Evolutionary conservation across 2,329 filamentous ascomycete genomes (phyloP).

Genomic region (Ophiocordyceps polyrhachis-furcata): DNA sequence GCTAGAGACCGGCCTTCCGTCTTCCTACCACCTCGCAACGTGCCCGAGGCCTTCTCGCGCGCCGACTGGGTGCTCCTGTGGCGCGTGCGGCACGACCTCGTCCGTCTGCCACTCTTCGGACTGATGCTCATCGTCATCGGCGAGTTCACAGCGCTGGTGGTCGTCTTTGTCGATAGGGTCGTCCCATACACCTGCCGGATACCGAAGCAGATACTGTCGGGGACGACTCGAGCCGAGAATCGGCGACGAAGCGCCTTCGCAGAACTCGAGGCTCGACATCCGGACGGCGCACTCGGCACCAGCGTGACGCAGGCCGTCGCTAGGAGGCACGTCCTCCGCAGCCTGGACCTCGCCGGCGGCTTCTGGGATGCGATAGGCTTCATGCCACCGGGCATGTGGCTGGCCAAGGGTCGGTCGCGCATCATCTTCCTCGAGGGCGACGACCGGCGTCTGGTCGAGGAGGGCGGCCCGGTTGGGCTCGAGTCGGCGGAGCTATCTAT

Average conservation of each 20-base stretch:
- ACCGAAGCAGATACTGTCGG: slow-evolving; percentile 48
- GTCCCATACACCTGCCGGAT: slow-evolving; percentile 73
- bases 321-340: slow-evolving; percentile 20
- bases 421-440: slow-evolving; percentile 50
- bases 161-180: slow-evolving; percentile 48
- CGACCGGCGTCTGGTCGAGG: slow-evolving; percentile 45
- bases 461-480: slow-evolving; percentile 39
- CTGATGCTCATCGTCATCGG: slow-evolving; percentile 61
- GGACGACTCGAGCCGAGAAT: slow-evolving; percentile 35
- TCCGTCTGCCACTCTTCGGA: slow-evolving; percentile 62
- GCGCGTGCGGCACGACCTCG: slow-evolving; percentile 52
- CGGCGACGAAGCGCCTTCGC: slow-evolving; percentile 31
- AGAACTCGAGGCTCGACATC: slow-evolving; percentile 14
- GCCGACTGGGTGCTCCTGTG: slow-evolving; percentile 51
- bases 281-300: slow-evolving; percentile 17
- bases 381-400: slow-evolving; percentile 31
- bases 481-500: slow-evolving; percentile 45
- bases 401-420: slow-evolving; percentile 29
- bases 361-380: slow-evolving; percentile 32
- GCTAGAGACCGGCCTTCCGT: slow-evolving; percentile 33
- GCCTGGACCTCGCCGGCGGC: slow-evolving; percentile 23
- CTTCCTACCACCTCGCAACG: slow-evolving; percentile 11
- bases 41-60: slow-evolving; percentile 28
- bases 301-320: slow-evolving; percentile 12
- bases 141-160: slow-evolving; percentile 69